Conservation (phyloP, 495 filamentous ascomycete species). For the Annulohypoxylon moriforme region DNA sequence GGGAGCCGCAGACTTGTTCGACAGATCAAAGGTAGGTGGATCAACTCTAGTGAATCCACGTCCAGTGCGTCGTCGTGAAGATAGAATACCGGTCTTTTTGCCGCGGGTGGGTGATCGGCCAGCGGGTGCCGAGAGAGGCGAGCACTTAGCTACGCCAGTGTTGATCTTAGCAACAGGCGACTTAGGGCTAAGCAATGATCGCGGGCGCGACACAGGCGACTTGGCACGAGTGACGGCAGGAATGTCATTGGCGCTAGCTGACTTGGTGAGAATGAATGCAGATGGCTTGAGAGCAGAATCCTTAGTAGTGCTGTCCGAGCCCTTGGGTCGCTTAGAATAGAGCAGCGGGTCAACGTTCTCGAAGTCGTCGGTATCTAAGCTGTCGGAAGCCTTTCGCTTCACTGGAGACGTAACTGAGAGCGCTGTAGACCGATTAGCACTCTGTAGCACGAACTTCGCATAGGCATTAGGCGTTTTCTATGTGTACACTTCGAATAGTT, state of each 20-base stretch:
- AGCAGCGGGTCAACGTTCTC: slow-evolving; percentile 85
- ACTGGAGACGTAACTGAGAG: slow-evolving; percentile 48
- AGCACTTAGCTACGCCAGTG: slow-evolving; percentile 51
- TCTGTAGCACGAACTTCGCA: slow-evolving; percentile 3
- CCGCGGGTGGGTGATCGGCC: slow-evolving; percentile 71
- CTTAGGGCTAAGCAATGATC: slow-evolving; percentile 58
- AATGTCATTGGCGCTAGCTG: slow-evolving; percentile 51
- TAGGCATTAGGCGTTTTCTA: neutral
- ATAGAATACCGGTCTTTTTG: slow-evolving; percentile 72
- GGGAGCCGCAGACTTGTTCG: slow-evolving; percentile 57
- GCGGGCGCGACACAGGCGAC: slow-evolving; percentile 55
- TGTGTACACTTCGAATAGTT: neutral
- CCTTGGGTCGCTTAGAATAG: slow-evolving; percentile 78
- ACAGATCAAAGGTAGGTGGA: slow-evolving; percentile 61
- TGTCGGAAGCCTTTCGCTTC: slow-evolving; percentile 61
- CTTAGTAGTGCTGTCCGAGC: slow-evolving; percentile 61
- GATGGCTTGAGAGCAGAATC: slow-evolving; percentile 61
- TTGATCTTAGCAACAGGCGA: slow-evolving; percentile 58
- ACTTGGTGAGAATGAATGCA: slow-evolving; percentile 57
- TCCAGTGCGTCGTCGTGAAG: slow-evolving; percentile 65
- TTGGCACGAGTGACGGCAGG: slow-evolving; percentile 46
- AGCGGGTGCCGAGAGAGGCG: slow-evolving; percentile 65
- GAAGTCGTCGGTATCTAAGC: slow-evolving; percentile 65
- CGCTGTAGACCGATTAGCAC: slow-evolving; percentile 50
- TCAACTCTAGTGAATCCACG: slow-evolving; percentile 67